Evolutionary conservation across 2,329 filamentous ascomycete species (phyloP).

Genomic region (Massarina eburnea): DNA sequence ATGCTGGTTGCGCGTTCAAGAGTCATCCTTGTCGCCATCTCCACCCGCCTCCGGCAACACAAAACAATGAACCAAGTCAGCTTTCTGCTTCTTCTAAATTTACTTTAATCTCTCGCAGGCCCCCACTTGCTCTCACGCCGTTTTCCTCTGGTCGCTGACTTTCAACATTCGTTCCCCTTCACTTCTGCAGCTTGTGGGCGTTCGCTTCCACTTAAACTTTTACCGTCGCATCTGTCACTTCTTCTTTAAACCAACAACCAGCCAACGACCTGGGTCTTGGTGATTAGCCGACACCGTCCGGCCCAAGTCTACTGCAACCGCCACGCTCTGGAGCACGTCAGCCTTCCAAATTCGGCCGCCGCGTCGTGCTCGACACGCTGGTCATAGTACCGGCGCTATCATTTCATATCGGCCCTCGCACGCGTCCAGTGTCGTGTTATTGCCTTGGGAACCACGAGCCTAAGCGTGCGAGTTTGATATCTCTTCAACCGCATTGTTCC

Average conservation of each 20-base stretch:
- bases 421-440: conserved; percentile 31
- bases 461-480: conserved; percentile 25
- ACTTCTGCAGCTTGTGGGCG: conserved; percentile 13
- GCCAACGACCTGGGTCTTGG: conserved; percentile 23
- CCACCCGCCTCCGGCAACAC: conserved; percentile 37
- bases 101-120: conserved; percentile 32
- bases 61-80: conserved; percentile 36
- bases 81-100: conserved; percentile 34
- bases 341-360: conserved; percentile 23
- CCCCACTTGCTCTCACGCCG: conserved; percentile 29
- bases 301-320: conserved; percentile 30
- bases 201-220: conserved; percentile 24
- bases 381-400: conserved; percentile 24
- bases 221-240: conserved; percentile 6
- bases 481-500: conserved; percentile 21
- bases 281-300: conserved; percentile 20
- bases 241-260: conserved; percentile 3
- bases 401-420: conserved; percentile 31
- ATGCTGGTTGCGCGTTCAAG: conserved; percentile 36
- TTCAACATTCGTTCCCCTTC: conserved; percentile 18
- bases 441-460: conserved; percentile 28
- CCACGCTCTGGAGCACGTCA: conserved; percentile 27
- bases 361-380: conserved; percentile 20
- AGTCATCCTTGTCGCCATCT: conserved; percentile 26
- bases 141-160: conserved; percentile 22